phyloP scores from a whole-genome alignment of 768 basidiomycete genomes.

The Botryobasidium botryosum region DNA sequence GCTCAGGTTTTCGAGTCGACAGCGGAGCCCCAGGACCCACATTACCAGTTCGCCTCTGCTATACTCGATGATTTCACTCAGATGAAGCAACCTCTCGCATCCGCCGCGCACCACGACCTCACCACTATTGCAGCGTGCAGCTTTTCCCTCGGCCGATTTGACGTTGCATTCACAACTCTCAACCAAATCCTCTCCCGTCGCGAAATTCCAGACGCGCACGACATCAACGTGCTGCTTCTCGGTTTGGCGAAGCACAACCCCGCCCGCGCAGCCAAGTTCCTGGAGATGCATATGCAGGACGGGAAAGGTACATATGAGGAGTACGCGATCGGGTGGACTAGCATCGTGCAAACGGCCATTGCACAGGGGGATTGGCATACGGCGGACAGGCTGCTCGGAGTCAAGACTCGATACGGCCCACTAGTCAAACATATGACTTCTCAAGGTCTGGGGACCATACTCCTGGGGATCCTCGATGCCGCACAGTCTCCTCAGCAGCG shows the following conservation, averaged over 20 bases:
- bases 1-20: too few species aligned
- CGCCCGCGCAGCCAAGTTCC: conserved; percentile 27
- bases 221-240: conserved; percentile 45
- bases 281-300: too few species aligned
- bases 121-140: conserved; percentile 46
- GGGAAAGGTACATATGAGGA: too few species aligned
- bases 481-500: too few species aligned
- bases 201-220: conserved; percentile 42
- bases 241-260: conserved; percentile 36
- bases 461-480: too few species aligned
- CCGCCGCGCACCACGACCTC: conserved; percentile 33
- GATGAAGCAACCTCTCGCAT: conserved; percentile 29
- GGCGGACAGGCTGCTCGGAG: too few species aligned
- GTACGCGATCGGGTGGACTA: neutral
- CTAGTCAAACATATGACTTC: too few species aligned
- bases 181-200: conserved; percentile 29
- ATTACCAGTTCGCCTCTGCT: too few species aligned
- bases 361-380: too few species aligned
- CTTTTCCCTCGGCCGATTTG: conserved; percentile 35
- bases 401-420: too few species aligned
- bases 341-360: neutral
- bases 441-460: too few species aligned
- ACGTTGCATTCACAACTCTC: conserved; percentile 32
- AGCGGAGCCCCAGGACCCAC: too few species aligned
- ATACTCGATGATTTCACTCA: conserved; percentile 29